phyloP scores from a whole-genome alignment of 176 grass and related monocot species.

The Tuctoria greenei region DNA sequence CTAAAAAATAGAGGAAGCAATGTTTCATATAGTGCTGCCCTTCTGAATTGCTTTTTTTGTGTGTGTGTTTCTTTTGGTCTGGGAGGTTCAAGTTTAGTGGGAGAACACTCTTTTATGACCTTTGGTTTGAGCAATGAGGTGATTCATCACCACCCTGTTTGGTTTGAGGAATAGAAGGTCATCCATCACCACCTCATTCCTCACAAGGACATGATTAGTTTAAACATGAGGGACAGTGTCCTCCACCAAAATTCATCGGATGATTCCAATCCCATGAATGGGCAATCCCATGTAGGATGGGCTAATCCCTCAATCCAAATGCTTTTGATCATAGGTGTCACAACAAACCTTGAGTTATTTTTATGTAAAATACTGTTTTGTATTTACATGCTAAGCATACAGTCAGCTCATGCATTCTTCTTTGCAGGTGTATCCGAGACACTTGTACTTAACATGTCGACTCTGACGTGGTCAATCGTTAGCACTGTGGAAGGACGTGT shows the following conservation, averaged over 20 bases:
- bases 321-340: background rate
- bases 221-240: background rate
- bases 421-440: conserved; percentile 89
- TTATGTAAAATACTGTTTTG: conserved; percentile 22
- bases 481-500: conserved; percentile 81
- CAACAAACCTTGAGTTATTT: conserved; percentile 10
- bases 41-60: background rate
- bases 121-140: background rate
- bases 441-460: conserved; percentile 91
- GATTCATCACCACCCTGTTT: background rate
- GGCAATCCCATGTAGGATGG: background rate
- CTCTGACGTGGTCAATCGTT: conserved; percentile 91
- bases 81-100: background rate
- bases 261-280: background rate
- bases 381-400: conserved; percentile 1
- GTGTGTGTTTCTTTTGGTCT: background rate
- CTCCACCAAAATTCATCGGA: background rate
- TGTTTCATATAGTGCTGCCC: background rate
- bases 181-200: background rate
- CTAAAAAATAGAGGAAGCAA: conserved; percentile 16
- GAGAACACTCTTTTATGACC: background rate
- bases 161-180: background rate
- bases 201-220: background rate
- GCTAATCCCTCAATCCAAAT: background rate
- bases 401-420: conserved; percentile 21